phyloP scores from a whole-genome alignment of 2,329 filamentous ascomycete genomes.

The Aspergillus glaucus region DNA sequence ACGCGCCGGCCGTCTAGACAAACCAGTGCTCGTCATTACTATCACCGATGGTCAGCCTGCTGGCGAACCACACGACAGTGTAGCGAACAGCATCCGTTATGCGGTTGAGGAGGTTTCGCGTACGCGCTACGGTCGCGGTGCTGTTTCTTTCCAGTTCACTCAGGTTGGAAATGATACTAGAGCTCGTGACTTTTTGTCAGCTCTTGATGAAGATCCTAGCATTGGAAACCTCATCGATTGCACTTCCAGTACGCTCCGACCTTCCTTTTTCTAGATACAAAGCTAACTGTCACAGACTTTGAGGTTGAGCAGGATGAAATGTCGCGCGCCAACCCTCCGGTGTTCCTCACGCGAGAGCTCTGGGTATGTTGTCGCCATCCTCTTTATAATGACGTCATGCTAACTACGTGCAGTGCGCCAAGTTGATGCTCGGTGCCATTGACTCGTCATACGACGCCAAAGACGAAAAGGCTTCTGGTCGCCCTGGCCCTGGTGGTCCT shows the following conservation, averaged over 20 bases:
- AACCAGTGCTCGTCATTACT: constrained; percentile 60
- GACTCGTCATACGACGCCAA: constrained; percentile 60
- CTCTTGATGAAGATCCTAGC: constrained; percentile 57
- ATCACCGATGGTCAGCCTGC: constrained; percentile 63
- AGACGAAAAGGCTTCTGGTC: constrained; percentile 50
- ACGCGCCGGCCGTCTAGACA: constrained; percentile 48
- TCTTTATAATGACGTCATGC: neutral
- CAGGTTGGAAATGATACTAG: constrained; percentile 63
- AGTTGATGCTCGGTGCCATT: constrained; percentile 62
- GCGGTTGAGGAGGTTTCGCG: constrained; percentile 47
- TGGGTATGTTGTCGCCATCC: constrained; percentile 41
- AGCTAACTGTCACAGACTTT: constrained; percentile 46
- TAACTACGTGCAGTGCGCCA: constrained; percentile 45
- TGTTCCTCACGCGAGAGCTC: constrained; percentile 58
- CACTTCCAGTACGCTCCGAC: constrained; percentile 54
- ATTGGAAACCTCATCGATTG: constrained; percentile 60
- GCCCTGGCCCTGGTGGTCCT: constrained; percentile 21
- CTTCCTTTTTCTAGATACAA: neutral
- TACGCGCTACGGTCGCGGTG: constrained; percentile 50
- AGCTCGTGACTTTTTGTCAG: constrained; percentile 57
- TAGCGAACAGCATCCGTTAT: constrained; percentile 53
- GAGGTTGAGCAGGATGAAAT: constrained; percentile 64
- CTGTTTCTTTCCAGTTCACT: constrained; percentile 62
- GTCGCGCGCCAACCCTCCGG: constrained; percentile 54
- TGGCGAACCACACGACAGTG: constrained; percentile 52